Evolutionary conservation across 2,329 filamentous ascomycete species (phyloP), one percentile per base, ranked within the genome.

Genomic region (Scopulariopsis brevicaulis): DNA sequence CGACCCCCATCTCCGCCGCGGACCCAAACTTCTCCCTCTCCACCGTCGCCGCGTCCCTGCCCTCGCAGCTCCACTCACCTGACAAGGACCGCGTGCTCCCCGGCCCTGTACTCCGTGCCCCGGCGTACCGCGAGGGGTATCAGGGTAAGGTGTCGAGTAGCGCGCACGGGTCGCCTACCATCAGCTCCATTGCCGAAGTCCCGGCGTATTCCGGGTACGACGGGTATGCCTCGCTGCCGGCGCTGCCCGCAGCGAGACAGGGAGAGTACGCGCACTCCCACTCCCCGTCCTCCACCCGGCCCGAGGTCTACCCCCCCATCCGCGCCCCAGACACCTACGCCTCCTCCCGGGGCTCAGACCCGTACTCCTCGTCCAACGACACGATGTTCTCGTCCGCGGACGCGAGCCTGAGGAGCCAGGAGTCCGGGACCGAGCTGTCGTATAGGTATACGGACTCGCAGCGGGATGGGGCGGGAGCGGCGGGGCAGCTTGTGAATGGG

Each of bases 11-110:
- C 40, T 18, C 65, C 1, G 65, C 65, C 46, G 72, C 73, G 12
- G 64, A 68, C 7, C 65, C 71, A 3, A 70, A 66, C 50, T 73
- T 75, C 60, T 73, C 72, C 7, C 66, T 76, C n/a, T 71, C 72
- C 0, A 66, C 67, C 48, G 72, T 75, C 58, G 72, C 73, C 6
- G 71, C 73, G 0, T 72, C 73, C 0, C 66, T 76, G 0, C 73
- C 73, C 0, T 65, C 64, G 5, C 58, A 68, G 1, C 57, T 69
- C 6, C 64, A 67, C 28, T 22, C 34, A 12, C 14, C 46, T 5
- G 37, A 46, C 46, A 57, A 57, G 55, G 69, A 70, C 18, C 65
- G 68, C 11, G 61, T 70, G 14, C 65, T 75, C 1, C 55, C 55
- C 1, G 34, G 46, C 20, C 55, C 48, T 11, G 43, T 55, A 25